Conservation (phyloP, 768 basidiomycete genomes). For the Rhodotorula paludigena region DNA sequence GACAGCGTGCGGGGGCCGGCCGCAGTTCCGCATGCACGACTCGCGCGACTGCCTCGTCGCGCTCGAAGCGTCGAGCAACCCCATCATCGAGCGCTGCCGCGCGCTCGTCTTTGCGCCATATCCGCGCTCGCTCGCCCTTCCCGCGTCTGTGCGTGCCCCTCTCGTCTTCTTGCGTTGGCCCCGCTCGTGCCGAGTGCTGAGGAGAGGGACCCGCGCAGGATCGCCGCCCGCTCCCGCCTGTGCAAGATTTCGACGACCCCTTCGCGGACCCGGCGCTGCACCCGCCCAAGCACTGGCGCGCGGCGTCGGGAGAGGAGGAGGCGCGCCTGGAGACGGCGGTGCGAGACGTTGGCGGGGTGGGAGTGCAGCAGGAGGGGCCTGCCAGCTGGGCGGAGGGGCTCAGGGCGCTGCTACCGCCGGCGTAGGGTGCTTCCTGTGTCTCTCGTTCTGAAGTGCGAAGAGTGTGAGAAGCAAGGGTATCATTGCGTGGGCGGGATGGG, state of each 20-base stretch:
- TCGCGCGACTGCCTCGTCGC: conserved; percentile 63
- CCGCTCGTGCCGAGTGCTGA: background rate
- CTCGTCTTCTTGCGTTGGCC: too few relatives aligned
- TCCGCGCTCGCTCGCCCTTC: conserved; percentile 40
- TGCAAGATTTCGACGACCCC: conserved; percentile 36
- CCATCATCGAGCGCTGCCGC: conserved; percentile 72
- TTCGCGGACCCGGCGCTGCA: conserved; percentile 13
- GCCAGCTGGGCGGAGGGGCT: too few relatives aligned
- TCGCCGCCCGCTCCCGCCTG: background rate
- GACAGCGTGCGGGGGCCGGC: too few relatives aligned
- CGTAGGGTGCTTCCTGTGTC: too few relatives aligned
- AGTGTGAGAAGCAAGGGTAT: background rate
- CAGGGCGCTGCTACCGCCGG: background rate
- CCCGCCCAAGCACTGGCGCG: conserved; percentile 17
- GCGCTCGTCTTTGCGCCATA: conserved; percentile 63
- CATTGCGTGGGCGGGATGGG: background rate
- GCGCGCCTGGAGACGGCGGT: background rate
- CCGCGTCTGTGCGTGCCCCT: background rate
- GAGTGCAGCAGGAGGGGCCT: too few relatives aligned
- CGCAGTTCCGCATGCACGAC: conserved; percentile 80
- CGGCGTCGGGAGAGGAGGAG: background rate
- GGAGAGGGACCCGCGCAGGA: background rate
- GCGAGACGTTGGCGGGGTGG: background rate
- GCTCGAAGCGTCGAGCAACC: conserved; percentile 63
- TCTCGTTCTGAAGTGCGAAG: background rate